Evolutionary conservation across 164 flowering plant genomes (phyloP).

Genomic region (Magnolia changhungtana): DNA sequence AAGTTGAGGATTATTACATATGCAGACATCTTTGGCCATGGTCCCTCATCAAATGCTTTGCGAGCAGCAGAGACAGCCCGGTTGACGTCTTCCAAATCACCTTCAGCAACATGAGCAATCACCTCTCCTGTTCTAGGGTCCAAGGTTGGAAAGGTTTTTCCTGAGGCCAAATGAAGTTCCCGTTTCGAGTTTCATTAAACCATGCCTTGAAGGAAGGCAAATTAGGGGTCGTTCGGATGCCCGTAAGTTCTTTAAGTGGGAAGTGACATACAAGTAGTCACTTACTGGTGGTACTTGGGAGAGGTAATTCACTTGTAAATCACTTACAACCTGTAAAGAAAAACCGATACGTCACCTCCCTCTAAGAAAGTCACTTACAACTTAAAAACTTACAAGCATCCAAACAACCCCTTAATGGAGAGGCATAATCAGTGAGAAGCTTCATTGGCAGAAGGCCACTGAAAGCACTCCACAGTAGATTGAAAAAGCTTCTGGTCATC

Average conservation of each 20-base stretch:
- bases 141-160: constrained; percentile 63
- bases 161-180: constrained; percentile 19
- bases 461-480: not conserved
- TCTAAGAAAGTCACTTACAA: too few relatives aligned
- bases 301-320: too few relatives aligned
- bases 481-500: not conserved
- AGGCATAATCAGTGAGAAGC: too few relatives aligned
- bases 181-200: too few relatives aligned
- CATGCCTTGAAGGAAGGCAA: too few relatives aligned
- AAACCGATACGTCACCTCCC: too few relatives aligned
- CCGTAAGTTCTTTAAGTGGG: too few relatives aligned
- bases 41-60: constrained; percentile 87
- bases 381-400: not conserved
- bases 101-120: constrained; percentile 78
- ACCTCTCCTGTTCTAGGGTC: constrained; percentile 79
- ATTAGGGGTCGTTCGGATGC: too few relatives aligned
- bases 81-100: constrained; percentile 67
- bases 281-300: too few relatives aligned
- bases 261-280: too few relatives aligned
- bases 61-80: constrained; percentile 82
- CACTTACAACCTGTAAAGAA: too few relatives aligned
- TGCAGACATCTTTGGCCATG: constrained; percentile 84
- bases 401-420: not conserved
- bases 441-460: not conserved
- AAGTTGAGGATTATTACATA: constrained; percentile 38